These are phyloP conservation scores for Backusella tarrabulga DNA, from an alignment of 192 early-diverging fungal genomes.

Conservation along the genomic window DNA sequence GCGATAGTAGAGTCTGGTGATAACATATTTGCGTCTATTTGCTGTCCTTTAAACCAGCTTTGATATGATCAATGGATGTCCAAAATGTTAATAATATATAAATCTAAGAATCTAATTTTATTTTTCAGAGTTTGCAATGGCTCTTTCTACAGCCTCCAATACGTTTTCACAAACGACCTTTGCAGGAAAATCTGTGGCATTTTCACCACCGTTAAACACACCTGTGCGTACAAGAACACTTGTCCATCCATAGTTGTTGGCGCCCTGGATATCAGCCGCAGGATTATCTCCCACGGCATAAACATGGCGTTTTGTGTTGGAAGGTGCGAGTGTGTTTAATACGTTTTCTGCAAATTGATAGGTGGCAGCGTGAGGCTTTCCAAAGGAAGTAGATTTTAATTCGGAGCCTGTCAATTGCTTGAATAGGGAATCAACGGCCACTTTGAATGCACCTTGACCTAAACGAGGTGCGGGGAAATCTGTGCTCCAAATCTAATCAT, in stretches of 20 bases:
- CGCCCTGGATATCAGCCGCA: constrained; percentile 72
- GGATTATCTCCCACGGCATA: constrained; percentile 71
- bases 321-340: constrained; percentile 33
- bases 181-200: constrained; percentile 55
- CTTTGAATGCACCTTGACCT: constrained; percentile 81
- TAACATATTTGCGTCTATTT: too few species aligned
- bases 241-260: constrained; percentile 71
- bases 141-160: constrained; percentile 61
- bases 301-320: constrained; percentile 22
- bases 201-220: constrained; percentile 57
- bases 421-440: constrained; percentile 70
- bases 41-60: too few species aligned
- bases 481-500: constrained; percentile 74
- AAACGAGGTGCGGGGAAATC: constrained; percentile 77
- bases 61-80: too few species aligned
- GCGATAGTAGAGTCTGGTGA: too few species aligned
- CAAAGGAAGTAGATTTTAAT: constrained; percentile 69
- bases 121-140: constrained; percentile 10
- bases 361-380: constrained; percentile 79
- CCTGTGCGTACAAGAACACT: constrained; percentile 73
- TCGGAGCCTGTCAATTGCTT: constrained; percentile 40
- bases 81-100: too few species aligned
- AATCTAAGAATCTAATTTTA: neutral
- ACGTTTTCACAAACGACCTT: constrained; percentile 60
- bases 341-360: constrained; percentile 67